Evolutionary conservation across 2,329 filamentous ascomycete species (phyloP), one percentile per base, ranked within the genome.

Genomic region (Cercospora sp.): DNA sequence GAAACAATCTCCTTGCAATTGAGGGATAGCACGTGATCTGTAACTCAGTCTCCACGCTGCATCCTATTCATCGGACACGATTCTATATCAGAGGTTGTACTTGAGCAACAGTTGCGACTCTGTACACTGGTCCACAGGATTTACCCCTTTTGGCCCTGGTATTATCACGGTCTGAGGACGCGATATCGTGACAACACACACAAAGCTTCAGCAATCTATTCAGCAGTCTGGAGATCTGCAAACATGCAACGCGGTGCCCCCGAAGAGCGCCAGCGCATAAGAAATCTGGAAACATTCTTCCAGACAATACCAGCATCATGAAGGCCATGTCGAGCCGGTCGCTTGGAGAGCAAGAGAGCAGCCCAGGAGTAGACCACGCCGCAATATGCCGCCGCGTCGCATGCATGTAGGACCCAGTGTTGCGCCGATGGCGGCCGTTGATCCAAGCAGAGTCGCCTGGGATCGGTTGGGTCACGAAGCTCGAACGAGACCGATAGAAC

Each of bases 1-100:
- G 49, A 55, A 24, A 55, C 24, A 55, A 55, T 55, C 28, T 55
- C 49, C 49, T 55, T 55, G 49, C 49, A 55, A 55, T 28, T 26
- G 18, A 24, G 5, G 45, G 45, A 51, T 13, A 24, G 49, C 49
- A 55, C 49, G 49, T 55, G 49, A 55, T 55, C 24, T 16, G 5
- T 28, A 55, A 28, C 12, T 28, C 24, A 8, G 49, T 26, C 49
- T 55, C 16, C 49, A 30, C 12, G 24, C 21, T 28, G 49, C 7
- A 55, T 28, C n/a, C 24, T 30, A 13, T 24, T 55, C 49, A 7
- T 13, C 49, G 24, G 24, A 55, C 10, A 55, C 24, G 8, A 7
- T 7, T 26, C 8, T 16, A 55, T 43, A 43, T 43, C 13, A 55
- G 49, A 55, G 16, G 49, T 3, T 51, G 24, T 10, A 16, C 24